Base-by-base conservation (phyloP, 176 grass and related monocot genomes). In the Carex cristatella region DNA sequence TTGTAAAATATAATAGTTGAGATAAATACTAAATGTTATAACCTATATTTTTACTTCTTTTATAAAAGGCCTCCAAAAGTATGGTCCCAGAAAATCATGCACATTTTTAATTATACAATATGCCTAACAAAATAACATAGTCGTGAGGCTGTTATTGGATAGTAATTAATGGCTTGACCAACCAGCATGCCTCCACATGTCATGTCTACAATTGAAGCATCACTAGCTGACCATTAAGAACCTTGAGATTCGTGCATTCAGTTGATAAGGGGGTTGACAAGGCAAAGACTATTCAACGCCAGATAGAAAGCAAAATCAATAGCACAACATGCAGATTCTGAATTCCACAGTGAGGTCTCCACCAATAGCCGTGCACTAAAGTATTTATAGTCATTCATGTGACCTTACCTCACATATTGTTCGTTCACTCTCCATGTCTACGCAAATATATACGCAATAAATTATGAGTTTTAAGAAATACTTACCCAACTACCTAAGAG, bases 251-350 rank as follows among this genome's bases (percentile, higher is more conserved):
- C 28, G 74, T 28, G 74, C 51, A 33, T 0, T 33, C 13, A 15
- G n/a, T 53, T 78, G 74, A 78, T 78, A 5, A 32, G 5, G 51
- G 51, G 73, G 12, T 16, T 78, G 12, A 55, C 2, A 57, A 78
- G 3, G 65, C 35, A 78, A 9, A 31, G 51, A 78, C 74, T 78
- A 33, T 78, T 78, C 30, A 78, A 58, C 12, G 74, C 51, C 51
- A 78, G 28, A 33, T 58, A 57, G 53, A 55, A 57, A 30, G 42
- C n/a, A 13, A 62, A 7, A 7, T 18, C 7, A 74, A 11, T 51
- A 27, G 7, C 69, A 74, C 51, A 78, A 35, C 74, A 58, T 78
- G 74, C 74, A 78, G 74, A 58, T 57, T 78, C 74, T 78, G 28
- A 78, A 30, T 30, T 12, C 61, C 27, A 78, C 74, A 58, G 74